A percentile compares a stretch with the other conserved stretches of the same genome.
Conservation (phyloP, 768 basidiomycete species). For the Suillus luteus region DNA sequence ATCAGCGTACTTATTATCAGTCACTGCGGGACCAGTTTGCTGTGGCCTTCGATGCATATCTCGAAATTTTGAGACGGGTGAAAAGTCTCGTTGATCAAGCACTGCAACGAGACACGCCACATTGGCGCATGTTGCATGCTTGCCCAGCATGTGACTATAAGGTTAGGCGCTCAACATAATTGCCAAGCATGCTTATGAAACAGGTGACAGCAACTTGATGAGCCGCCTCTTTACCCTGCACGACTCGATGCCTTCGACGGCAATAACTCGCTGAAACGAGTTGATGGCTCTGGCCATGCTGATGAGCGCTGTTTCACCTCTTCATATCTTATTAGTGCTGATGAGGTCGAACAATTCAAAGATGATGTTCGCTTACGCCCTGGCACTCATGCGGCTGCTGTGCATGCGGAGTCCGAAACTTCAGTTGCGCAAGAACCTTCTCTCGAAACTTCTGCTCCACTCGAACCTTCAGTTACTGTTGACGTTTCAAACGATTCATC, state of each 20-base stretch:
- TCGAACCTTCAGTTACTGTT: neutral
- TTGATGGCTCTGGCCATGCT: constrained; percentile 22
- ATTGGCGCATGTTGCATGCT: constrained; percentile 35
- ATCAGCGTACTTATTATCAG: constrained; percentile 16
- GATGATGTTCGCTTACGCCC: constrained; percentile 12
- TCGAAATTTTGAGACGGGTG: constrained; percentile 28
- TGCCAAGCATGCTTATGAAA: neutral
- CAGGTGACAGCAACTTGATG: constrained; percentile 18
- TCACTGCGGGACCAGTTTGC: constrained; percentile 22
- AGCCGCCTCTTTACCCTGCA: constrained; percentile 27
- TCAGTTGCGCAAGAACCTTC: too few species aligned
- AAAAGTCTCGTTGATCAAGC: constrained; percentile 22
- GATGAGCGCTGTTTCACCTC: constrained; percentile 23
- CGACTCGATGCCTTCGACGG: constrained; percentile 10
- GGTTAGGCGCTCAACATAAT: constrained; percentile 18
- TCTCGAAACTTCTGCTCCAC: too few species aligned
- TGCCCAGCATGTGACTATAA: constrained; percentile 42
- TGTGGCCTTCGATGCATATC: constrained; percentile 39
- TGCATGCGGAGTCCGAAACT: too few species aligned
- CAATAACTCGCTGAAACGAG: constrained; percentile 31
- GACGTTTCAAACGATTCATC: neutral
- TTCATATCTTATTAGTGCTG: constrained; percentile 28
- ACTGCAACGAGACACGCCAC: constrained; percentile 29
- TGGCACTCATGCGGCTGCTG: neutral
- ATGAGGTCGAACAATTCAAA: constrained; percentile 31